Evolutionary conservation across 768 basidiomycete genomes (phyloP).

Genomic region (Xanthoconium purpureum): DNA sequence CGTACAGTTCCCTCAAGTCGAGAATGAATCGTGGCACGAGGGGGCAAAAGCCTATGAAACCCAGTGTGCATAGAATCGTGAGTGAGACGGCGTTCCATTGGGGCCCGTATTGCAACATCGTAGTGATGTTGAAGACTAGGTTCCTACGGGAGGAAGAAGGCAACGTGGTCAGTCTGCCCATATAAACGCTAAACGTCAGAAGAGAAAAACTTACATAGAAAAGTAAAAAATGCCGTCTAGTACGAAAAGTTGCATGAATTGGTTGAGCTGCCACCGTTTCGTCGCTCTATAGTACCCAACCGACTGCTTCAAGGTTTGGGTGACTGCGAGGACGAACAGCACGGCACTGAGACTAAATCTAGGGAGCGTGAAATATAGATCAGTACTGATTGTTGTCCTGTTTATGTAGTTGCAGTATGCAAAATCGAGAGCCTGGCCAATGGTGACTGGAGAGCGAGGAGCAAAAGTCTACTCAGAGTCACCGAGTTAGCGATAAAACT

Average conservation of each 20-base stretch:
- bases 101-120: not conserved
- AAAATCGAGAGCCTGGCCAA: not conserved
- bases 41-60: not conserved
- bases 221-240: slow-evolving; percentile 7
- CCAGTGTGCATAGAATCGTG: not conserved
- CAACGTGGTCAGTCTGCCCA: not conserved
- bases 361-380: not conserved
- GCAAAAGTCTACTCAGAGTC: not conserved
- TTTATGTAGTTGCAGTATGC: not conserved
- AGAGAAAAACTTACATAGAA: not conserved
- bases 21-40: not conserved
- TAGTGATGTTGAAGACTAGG: not conserved
- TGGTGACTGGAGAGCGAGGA: not conserved
- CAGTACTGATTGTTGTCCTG: not conserved
- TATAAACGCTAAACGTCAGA: not conserved
- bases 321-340: not conserved
- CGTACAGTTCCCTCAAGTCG: not conserved
- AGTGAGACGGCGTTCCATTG: not conserved
- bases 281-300: not conserved
- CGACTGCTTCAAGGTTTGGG: not conserved
- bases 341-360: not conserved
- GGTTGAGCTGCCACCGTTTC: slow-evolving; percentile 1
- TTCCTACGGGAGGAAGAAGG: not conserved
- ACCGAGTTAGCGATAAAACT: too few relatives aligned
- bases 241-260: not conserved